A percentile compares a stretch with the other conserved stretches of the same genome.
These are phyloP conservation scores for Ulmus americana DNA, from an alignment of 331 rosid species.

Conservation along the genomic window DNA sequence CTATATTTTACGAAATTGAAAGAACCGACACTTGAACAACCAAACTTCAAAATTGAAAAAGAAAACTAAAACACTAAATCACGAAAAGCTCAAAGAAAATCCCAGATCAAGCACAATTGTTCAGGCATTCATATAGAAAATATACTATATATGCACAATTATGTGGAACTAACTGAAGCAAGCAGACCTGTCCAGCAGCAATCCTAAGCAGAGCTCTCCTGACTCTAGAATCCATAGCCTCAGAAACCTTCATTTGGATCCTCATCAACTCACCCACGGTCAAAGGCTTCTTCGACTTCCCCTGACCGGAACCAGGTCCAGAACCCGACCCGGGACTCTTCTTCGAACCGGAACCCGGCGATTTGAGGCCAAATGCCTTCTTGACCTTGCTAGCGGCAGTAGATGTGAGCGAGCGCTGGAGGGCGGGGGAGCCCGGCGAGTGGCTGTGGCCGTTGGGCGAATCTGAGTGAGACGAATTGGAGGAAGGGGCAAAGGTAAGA, in stretches of 20 bases:
- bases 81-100: background rate
- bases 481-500: slow-evolving; percentile 36
- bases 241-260: slow-evolving; percentile 83
- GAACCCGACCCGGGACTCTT: slow-evolving; percentile 71
- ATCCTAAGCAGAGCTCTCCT: slow-evolving; percentile 79
- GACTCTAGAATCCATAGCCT: slow-evolving; percentile 71
- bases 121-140: background rate
- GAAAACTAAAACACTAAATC: background rate
- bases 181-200: slow-evolving; percentile 75
- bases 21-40: slow-evolving; percentile 8
- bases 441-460: slow-evolving; percentile 35
- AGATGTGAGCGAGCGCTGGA: slow-evolving; percentile 88
- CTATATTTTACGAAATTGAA: background rate
- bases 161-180: background rate
- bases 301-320: slow-evolving; percentile 44
- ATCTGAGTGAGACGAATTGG: slow-evolving; percentile 32
- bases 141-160: no score
- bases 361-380: slow-evolving; percentile 88
- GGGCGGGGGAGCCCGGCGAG: slow-evolving; percentile 45
- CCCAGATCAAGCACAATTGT: background rate
- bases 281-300: slow-evolving; percentile 58
- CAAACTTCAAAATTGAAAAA: background rate
- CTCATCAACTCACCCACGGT: slow-evolving; percentile 91
- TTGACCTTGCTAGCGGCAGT: slow-evolving; percentile 92
- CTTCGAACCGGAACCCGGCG: slow-evolving; percentile 77